Base-by-base conservation (phyloP, 768 basidiomycete species). In the Galerina sulciceps region DNA sequence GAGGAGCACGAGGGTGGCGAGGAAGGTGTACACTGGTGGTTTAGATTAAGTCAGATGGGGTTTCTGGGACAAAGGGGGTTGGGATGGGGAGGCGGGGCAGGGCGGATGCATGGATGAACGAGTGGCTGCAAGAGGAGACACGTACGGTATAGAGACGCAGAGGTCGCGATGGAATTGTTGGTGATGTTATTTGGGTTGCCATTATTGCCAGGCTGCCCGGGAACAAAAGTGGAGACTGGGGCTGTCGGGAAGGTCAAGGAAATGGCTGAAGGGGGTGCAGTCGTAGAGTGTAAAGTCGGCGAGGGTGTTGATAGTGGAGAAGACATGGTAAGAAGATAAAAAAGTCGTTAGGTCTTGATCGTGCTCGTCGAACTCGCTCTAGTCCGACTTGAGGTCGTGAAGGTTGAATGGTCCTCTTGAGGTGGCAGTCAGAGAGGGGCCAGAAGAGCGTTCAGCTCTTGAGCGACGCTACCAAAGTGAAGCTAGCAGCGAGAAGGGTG, bases 1-100 rank as follows among this genome's bases (percentile, higher is more conserved):
- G 17, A 90, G 81, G 18, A 89, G 82, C 58, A 89, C 80, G 50
- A 90, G 81, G 2, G 89, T 89, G 2, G 88, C 88, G 48, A 84
- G 77, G 60, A 83, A 81, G 4, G 81, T 81, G 64, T 80, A 80
- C 20, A 80, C 79, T 80, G 48, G 41, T 42, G 26, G 44, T 58
- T 44, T 4, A 37, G 8, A 15, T 47, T 20, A 47, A 17, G 15
- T 43, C 22, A 20, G 9, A 55, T 48, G 45, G 37, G 38, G 10
- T 40, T 37, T 49, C 43, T 22, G 47, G 42, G 42, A 46, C 20
- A 31, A n/a, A n/a, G n/a, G n/a, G 54, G 2, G 2, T 31, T 31
- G 26, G 26, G 26, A 8, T 31, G 26, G 26, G 26, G 26, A 31
- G 26, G 26, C 26, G 26, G 8, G n/a, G n/a, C n/a, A n/a, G n/a